phyloP scores from a whole-genome alignment of 345 rosid species.

The Erysimum cheiranthoides region DNA sequence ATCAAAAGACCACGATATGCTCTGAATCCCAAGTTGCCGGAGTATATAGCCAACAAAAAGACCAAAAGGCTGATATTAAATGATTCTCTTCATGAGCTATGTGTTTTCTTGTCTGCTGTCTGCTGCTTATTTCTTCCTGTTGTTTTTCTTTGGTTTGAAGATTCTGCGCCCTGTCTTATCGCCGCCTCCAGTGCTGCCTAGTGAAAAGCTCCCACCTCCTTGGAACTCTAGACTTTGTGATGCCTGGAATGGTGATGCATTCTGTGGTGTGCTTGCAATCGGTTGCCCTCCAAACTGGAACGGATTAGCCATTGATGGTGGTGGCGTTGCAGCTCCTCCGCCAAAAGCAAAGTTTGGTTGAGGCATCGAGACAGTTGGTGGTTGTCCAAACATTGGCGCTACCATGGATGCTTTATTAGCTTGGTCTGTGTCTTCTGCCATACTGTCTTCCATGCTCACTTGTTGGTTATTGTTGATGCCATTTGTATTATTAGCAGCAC shows the following conservation, averaged over 20 bases:
- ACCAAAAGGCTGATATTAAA: constrained; percentile 17
- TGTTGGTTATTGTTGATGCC: constrained; percentile 67
- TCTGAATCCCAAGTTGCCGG: constrained; percentile 17
- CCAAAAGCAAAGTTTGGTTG: constrained; percentile 51
- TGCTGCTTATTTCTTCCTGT: constrained; percentile 57
- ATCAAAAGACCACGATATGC: neutral
- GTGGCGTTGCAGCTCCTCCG: constrained; percentile 39
- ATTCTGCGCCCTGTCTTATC: constrained; percentile 73
- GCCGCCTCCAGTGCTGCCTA: constrained; percentile 72
- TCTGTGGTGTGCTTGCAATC: constrained; percentile 50
- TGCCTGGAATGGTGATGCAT: constrained; percentile 64
- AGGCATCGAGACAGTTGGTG: constrained; percentile 48
- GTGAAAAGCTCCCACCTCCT: constrained; percentile 83
- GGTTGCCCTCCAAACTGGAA: constrained; percentile 79
- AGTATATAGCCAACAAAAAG: neutral
- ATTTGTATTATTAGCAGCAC: constrained; percentile 42
- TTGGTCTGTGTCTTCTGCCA: constrained; percentile 93
- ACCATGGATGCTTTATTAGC: constrained; percentile 51
- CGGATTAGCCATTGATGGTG: constrained; percentile 54
- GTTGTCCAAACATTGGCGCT: constrained; percentile 59
- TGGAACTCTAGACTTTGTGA: constrained; percentile 66
- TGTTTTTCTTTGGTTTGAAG: constrained; percentile 52
- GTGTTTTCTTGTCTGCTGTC: constrained; percentile 13
- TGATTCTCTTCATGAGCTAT: constrained; percentile 19
- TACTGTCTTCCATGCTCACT: constrained; percentile 90